Evolutionary conservation across 306 rosid species (phyloP).

Genomic region (Argentina anserina): DNA sequence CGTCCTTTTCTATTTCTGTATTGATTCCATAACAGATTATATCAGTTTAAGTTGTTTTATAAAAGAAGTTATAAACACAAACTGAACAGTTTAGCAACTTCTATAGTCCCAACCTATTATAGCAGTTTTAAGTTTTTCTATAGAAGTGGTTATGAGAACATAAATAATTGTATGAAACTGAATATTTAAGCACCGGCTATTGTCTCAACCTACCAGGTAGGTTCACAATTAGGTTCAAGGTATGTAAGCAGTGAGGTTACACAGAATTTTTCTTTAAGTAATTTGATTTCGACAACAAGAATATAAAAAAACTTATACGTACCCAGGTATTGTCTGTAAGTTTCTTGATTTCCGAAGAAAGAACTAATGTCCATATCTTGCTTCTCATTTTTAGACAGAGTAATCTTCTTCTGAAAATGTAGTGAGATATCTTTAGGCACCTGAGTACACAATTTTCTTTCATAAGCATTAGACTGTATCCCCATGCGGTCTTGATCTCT

Average conservation of each 20-base stretch:
- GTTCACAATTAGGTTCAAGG: background rate
- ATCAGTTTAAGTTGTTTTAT: constrained; percentile 3
- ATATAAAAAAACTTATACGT: constrained; percentile 24
- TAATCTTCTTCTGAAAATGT: constrained; percentile 92
- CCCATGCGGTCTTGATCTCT: constrained; percentile 36
- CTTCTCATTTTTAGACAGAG: constrained; percentile 60
- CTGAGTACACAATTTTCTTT: constrained; percentile 28
- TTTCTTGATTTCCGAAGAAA: constrained; percentile 48
- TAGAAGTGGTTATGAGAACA: background rate
- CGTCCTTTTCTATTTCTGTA: constrained; percentile 82
- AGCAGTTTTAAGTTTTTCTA: constrained; percentile 5
- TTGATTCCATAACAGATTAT: constrained; percentile 13
- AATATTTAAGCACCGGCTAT: background rate
- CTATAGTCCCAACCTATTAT: background rate
- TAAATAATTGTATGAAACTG: no score
- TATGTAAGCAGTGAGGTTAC: background rate
- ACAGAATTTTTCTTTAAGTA: background rate
- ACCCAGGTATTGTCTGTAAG: constrained; percentile 59
- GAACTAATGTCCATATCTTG: constrained; percentile 34
- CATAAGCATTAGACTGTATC: constrained; percentile 26
- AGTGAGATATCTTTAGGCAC: constrained; percentile 43
- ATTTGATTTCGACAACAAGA: background rate
- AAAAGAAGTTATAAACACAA: background rate
- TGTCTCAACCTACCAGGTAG: background rate
- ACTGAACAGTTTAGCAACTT: background rate